These are phyloP conservation scores for Colletotrichum gigasporum DNA, from an alignment of 2,329 filamentous ascomycete species.

Conservation along the genomic window DNA sequence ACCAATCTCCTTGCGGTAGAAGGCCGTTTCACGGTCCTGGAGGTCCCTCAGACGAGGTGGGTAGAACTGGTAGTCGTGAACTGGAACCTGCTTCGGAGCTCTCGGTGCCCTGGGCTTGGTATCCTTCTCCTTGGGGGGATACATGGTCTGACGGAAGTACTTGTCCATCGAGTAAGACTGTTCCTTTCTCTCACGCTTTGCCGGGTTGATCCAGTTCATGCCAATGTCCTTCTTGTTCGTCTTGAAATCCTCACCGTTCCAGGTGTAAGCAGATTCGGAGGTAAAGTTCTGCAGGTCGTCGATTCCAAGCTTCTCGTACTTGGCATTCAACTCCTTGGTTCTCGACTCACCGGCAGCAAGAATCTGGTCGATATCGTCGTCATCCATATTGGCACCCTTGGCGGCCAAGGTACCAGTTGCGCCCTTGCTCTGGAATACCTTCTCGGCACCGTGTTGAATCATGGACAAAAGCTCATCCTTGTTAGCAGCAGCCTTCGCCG, in stretches of 20 bases:
- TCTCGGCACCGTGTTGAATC: constrained; percentile 99
- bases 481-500: constrained; percentile 88
- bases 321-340: constrained; percentile 89
- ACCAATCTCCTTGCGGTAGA: constrained; percentile 93
- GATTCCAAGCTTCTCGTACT: constrained; percentile 96
- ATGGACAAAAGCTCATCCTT: constrained; percentile 97
- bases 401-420: constrained; percentile 68
- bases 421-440: constrained; percentile 83
- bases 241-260: constrained; percentile 97
- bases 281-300: constrained; percentile 98
- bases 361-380: constrained; percentile 92
- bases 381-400: constrained; percentile 72
- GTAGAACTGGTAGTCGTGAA: constrained; percentile 99
- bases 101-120: constrained; percentile 95
- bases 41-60: constrained; percentile 84
- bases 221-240: constrained; percentile 92
- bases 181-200: constrained; percentile 98
- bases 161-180: constrained; percentile 99
- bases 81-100: constrained; percentile 88
- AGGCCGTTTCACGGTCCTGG: constrained; percentile 96
- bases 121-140: constrained; percentile 82
- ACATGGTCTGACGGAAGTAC: constrained; percentile 93
- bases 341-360: constrained; percentile 86
- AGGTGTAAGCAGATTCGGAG: constrained; percentile 97
- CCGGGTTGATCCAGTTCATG: constrained; percentile 96